Percentiles rank a stretch among this genome's conserved stretches.
Evolutionary conservation across 768 basidiomycete genomes (phyloP).

Genomic region (Cystobasidium tubakii): DNA sequence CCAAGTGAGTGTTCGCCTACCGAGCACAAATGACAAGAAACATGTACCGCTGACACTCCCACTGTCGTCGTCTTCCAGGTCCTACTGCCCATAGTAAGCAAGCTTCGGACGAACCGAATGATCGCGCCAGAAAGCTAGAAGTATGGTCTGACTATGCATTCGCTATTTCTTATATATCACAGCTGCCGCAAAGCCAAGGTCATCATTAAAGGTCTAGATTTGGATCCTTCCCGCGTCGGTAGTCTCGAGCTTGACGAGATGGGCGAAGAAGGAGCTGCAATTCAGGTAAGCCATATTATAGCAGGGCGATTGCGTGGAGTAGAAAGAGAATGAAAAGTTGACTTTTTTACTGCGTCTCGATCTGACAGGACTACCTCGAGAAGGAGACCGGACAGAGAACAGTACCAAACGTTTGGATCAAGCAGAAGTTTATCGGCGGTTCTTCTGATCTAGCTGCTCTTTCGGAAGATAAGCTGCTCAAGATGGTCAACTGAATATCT

Average conservation of each 20-base stretch:
- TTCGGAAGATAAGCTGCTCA: conserved; percentile 4
- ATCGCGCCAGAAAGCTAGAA: too few species aligned
- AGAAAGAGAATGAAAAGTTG: too few species aligned
- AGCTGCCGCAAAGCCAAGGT: conserved; percentile 34
- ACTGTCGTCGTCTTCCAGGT: conserved; percentile 1
- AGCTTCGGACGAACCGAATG: too few species aligned
- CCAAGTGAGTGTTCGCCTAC: conserved; percentile 4
- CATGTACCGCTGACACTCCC: neutral
- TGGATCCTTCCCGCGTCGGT: conserved; percentile 17
- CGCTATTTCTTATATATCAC: neutral
- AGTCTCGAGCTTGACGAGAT: conserved; percentile 37
- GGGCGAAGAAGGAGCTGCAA: conserved; percentile 27
- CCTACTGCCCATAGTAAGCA: conserved; percentile 35
- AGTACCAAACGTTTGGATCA: conserved; percentile 35
- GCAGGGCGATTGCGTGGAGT: too few species aligned
- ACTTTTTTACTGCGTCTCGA: too few species aligned
- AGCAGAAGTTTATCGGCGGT: conserved; percentile 30
- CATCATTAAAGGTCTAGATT: conserved; percentile 21
- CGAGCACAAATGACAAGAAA: neutral
- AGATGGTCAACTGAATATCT: conserved; percentile 12
- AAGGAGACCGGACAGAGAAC: conserved; percentile 33
- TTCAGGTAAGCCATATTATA: conserved; percentile 22
- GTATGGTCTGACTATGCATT: too few species aligned
- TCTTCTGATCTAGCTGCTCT: conserved; percentile 14
- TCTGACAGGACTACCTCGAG: conserved; percentile 17